A percentile compares a stretch with the other conserved stretches of the same genome.
Conservation (phyloP, 352 stramenopile genomes). For the Phytophthora idaei region DNA sequence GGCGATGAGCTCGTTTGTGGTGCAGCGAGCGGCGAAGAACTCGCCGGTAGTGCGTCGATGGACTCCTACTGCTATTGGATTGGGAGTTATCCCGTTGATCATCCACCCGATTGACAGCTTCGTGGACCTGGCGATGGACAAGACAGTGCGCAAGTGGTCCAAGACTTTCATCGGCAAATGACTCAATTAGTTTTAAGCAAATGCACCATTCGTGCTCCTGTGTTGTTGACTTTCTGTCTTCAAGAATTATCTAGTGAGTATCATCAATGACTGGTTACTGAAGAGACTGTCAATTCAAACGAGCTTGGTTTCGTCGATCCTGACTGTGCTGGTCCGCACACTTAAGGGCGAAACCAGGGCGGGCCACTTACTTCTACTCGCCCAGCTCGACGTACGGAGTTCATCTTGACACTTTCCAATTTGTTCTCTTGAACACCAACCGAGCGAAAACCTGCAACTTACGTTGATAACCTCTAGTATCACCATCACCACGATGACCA, state of each 20-base stretch:
- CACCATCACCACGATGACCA: not conserved
- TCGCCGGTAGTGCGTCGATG: conserved; percentile 57
- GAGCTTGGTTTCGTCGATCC: not conserved
- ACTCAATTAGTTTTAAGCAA: not conserved
- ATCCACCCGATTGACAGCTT: conserved; percentile 86
- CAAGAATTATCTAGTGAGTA: not conserved
- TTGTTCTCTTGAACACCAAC: not conserved
- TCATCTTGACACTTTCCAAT: not conserved
- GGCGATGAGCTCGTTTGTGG: conserved; percentile 41
- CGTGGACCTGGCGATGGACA: conserved; percentile 64
- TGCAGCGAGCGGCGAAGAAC: conserved; percentile 44
- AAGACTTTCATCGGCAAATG: conserved; percentile 37
- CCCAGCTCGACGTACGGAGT: not conserved
- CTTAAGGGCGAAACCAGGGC: not conserved
- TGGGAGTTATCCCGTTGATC: conserved; percentile 87
- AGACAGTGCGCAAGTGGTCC: conserved; percentile 55
- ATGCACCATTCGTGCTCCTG: not conserved
- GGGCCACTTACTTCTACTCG: not conserved
- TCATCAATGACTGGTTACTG: too few relatives aligned
- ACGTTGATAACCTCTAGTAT: not conserved
- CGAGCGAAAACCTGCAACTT: not conserved
- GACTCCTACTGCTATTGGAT: conserved; percentile 74
- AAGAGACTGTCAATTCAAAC: not conserved
- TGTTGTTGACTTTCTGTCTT: too few relatives aligned
- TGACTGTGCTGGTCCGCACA: not conserved